Evolutionary conservation across 2,329 filamentous ascomycete genomes (phyloP).

Genomic region (Exophiala sp.): DNA sequence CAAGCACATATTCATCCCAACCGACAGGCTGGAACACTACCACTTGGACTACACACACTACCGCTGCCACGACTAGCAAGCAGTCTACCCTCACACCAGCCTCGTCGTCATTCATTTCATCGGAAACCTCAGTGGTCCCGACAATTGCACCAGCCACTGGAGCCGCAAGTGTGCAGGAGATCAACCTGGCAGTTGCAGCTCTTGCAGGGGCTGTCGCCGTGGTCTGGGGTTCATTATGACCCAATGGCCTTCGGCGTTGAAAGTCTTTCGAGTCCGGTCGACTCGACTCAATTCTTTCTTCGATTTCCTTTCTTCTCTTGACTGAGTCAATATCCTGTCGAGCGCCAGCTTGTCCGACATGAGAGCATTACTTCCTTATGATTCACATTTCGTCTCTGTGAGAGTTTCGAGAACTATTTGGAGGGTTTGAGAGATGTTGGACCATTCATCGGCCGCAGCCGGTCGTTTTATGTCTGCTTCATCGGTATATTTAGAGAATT

Average conservation of each 20-base stretch:
- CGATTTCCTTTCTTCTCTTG: constrained; percentile 2
- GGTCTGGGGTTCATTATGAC: constrained; percentile 24
- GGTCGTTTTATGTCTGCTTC: constrained; percentile 3
- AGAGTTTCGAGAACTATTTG: constrained; percentile 14
- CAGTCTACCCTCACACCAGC: constrained; percentile 13
- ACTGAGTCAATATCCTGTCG: constrained; percentile 20
- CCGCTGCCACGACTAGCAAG: constrained; percentile 8
- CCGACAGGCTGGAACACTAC: constrained; percentile 16
- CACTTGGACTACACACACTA: neutral
- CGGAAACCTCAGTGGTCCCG: constrained; percentile 5
- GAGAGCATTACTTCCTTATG: neutral
- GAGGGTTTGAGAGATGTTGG: neutral
- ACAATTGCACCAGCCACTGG: constrained; percentile 22
- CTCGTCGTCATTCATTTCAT: constrained; percentile 8
- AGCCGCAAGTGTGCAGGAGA: constrained; percentile 17
- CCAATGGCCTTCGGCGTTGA: neutral
- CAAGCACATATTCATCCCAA: constrained; percentile 8
- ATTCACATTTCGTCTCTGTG: constrained; percentile 15
- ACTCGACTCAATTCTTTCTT: neutral
- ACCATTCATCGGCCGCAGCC: constrained; percentile 16
- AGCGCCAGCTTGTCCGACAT: constrained; percentile 21
- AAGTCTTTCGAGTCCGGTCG: constrained; percentile 11
- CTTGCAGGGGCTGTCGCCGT: constrained; percentile 24
- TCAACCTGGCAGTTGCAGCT: constrained; percentile 22
- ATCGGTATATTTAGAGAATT: constrained; percentile 3